Conservation (phyloP, 352 stramenopile species). For the Salisapilia sapeloensis region DNA sequence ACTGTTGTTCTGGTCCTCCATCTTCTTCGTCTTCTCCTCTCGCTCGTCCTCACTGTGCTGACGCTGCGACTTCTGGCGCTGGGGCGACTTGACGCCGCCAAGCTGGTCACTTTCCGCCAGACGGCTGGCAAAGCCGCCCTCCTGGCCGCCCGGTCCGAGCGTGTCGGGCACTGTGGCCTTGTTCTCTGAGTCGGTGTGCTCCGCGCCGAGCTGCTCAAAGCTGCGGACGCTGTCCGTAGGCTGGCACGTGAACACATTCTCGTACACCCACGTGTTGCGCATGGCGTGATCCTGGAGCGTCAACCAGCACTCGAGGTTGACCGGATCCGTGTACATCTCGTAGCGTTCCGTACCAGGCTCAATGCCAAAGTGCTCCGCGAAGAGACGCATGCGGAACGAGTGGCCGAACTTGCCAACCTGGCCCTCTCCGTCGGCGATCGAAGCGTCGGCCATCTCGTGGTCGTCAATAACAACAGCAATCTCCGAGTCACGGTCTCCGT, state of each 20-base stretch:
- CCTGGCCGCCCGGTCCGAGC: no score
- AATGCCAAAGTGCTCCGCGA: slow-evolving; percentile 72
- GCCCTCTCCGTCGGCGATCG: slow-evolving; percentile 19
- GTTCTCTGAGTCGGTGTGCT: slow-evolving; percentile 1
- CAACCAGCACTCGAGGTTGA: slow-evolving; percentile 50
- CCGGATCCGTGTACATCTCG: slow-evolving; percentile 38
- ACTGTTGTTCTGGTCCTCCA: slow-evolving; percentile 4
- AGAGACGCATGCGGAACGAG: slow-evolving; percentile 78
- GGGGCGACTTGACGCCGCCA: no score
- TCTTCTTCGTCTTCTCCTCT: slow-evolving; percentile 1
- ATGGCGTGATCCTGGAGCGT: slow-evolving; percentile 75
- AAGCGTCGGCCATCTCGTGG: slow-evolving; percentile 6
- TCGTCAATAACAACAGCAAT: slow-evolving; percentile 8
- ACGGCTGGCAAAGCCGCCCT: no score
- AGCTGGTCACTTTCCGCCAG: no score
- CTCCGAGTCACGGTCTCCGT: slow-evolving; percentile 8
- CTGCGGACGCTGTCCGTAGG: slow-evolving; percentile 52
- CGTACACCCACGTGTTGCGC: slow-evolving; percentile 67
- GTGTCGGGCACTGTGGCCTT: no score
- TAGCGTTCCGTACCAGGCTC: slow-evolving; percentile 22
- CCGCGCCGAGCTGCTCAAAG: slow-evolving; percentile 51
- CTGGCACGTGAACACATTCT: slow-evolving; percentile 64
- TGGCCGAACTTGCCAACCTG: slow-evolving; percentile 67
- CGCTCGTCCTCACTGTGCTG: not conserved
- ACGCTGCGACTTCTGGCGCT: no score